phyloP scores from a whole-genome alignment of 2,329 filamentous ascomycete genomes.

The Zasmidium citrigriseum region DNA sequence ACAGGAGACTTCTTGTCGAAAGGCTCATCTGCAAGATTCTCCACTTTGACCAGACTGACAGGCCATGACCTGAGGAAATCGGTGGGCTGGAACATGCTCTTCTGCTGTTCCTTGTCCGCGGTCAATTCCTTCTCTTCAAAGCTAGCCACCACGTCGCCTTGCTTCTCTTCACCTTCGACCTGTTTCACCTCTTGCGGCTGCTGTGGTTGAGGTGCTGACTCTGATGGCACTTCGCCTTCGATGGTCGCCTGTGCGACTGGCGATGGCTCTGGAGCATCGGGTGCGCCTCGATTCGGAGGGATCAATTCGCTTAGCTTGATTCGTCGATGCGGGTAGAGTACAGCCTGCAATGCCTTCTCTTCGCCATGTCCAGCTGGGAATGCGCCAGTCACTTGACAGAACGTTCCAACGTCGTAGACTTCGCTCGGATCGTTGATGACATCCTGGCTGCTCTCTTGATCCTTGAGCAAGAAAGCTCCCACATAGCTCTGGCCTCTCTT shows the following conservation, averaged over 20 bases:
- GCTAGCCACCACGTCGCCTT: conserved; percentile 93
- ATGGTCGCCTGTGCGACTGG: conserved; percentile 55
- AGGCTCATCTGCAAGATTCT: conserved; percentile 86
- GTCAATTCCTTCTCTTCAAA: conserved; percentile 86
- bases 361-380: conserved; percentile 83
- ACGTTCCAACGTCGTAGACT: conserved; percentile 93
- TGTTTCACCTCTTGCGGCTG: conserved; percentile 38
- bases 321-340: conserved; percentile 91
- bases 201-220: background rate
- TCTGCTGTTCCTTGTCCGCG: conserved; percentile 52
- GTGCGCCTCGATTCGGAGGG: conserved; percentile 59
- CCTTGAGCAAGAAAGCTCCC: conserved; percentile 94
- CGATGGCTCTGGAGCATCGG: conserved; percentile 50
- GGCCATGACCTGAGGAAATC: conserved; percentile 88
- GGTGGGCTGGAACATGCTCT: conserved; percentile 69
- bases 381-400: conserved; percentile 95
- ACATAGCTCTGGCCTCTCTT: conserved; percentile 97
- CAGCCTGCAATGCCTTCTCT: conserved; percentile 77
- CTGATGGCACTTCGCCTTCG: conserved; percentile 19
- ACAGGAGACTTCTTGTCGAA: conserved; percentile 87
- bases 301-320: conserved; percentile 87
- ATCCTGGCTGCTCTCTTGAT: conserved; percentile 91
- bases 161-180: conserved; percentile 63
- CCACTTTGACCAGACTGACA: conserved; percentile 92
- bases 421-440: conserved; percentile 87